Conservation (phyloP, 768 basidiomycete genomes). For the Chlorophyllum brunneum region DNA sequence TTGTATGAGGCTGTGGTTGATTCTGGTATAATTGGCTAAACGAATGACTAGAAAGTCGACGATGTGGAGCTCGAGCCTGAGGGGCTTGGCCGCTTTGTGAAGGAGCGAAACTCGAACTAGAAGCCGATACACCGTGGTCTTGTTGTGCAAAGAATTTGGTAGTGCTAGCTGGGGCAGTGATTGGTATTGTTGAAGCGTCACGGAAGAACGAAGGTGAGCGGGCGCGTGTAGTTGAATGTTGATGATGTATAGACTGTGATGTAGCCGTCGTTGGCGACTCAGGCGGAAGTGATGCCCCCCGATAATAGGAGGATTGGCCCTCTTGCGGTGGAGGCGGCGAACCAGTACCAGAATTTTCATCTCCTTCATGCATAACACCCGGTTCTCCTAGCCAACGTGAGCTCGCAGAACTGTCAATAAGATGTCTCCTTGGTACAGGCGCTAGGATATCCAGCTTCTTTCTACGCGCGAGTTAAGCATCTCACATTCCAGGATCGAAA, state of each 20-base stretch:
- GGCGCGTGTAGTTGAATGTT: constrained; percentile 1
- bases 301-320: not conserved
- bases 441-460: constrained; percentile 41
- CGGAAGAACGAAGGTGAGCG: constrained; percentile 2
- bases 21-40: constrained; percentile 38
- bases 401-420: constrained; percentile 56
- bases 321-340: constrained; percentile 18
- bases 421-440: constrained; percentile 63
- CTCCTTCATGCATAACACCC: constrained; percentile 19
- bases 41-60: constrained; percentile 6
- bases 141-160: constrained; percentile 3
- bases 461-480: not conserved
- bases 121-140: not conserved
- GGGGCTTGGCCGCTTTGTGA: not conserved
- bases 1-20: constrained; percentile 27
- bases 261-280: not conserved
- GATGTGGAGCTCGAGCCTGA: constrained; percentile 7
- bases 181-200: not conserved
- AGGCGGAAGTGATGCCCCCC: not conserved
- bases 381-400: constrained; percentile 55
- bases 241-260: constrained; percentile 1
- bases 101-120: not conserved
- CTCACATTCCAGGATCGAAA: not conserved
- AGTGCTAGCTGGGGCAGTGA: not conserved
- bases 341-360: constrained; percentile 26